A percentile compares a stretch with the other conserved stretches of the same genome.
Evolutionary conservation across 305 asterid species (phyloP).

Genomic region (Petunia hybrid): DNA sequence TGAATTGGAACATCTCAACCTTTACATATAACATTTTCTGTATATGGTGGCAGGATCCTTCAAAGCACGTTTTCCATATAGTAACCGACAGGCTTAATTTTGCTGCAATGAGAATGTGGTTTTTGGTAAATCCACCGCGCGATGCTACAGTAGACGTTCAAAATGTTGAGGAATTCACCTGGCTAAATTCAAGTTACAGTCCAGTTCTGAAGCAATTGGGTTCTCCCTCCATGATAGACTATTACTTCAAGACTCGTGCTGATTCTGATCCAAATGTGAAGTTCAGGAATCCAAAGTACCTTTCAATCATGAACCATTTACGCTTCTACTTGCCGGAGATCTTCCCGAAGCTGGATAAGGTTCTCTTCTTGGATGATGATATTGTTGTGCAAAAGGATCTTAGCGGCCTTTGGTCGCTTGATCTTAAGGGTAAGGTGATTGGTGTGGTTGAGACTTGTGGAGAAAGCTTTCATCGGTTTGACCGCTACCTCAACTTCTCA

Average conservation of each 20-base stretch:
- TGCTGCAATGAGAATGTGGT: conserved; percentile 98
- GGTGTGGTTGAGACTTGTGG: conserved; percentile 96
- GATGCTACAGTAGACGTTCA: conserved; percentile 75
- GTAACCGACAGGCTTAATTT: conserved; percentile 88
- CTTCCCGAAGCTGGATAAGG: conserved; percentile 78
- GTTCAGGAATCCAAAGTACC: conserved; percentile 88
- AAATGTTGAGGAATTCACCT: conserved; percentile 81
- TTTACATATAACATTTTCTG: conserved; percentile 25
- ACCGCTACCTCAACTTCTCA: conserved; percentile 87
- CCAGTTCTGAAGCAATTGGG: conserved; percentile 85
- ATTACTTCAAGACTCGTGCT: conserved; percentile 73
- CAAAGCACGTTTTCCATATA: conserved; percentile 79
- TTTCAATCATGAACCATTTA: conserved; percentile 91
- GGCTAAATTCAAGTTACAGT: conserved; percentile 92
- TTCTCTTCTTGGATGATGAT: conserved; percentile 91
- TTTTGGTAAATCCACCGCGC: conserved; percentile 72
- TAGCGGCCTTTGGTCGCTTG: conserved; percentile 74
- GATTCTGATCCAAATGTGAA: conserved; percentile 82
- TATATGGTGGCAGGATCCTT: conserved; percentile 59
- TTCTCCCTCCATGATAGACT: conserved; percentile 80
- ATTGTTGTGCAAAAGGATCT: conserved; percentile 77
- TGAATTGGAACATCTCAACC: conserved; percentile 17
- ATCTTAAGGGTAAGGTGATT: conserved; percentile 80
- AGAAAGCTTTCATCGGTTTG: conserved; percentile 88
- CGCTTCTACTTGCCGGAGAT: conserved; percentile 92